Evolutionary conservation across 306 rosid genomes (phyloP).

Genomic region (Glycine tomentella): DNA sequence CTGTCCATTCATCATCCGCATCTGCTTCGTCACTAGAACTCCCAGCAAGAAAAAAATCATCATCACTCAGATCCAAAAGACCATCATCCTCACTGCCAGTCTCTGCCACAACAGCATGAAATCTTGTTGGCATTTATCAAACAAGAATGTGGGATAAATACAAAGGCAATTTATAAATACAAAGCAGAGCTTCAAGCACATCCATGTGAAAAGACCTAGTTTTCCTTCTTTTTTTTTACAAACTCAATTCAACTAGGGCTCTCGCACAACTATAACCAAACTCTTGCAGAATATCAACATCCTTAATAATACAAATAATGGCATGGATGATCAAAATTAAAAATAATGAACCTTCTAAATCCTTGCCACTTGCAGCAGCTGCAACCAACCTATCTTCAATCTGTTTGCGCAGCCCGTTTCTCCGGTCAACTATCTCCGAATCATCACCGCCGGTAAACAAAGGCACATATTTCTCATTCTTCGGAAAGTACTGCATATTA

Average conservation of each 20-base stretch:
- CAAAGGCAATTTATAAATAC: neutral
- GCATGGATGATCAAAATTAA: neutral
- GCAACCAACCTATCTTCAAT: slow-evolving; percentile 82
- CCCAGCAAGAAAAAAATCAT: slow-evolving; percentile 87
- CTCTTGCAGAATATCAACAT: neutral
- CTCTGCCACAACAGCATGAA: slow-evolving; percentile 59
- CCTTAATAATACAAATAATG: neutral
- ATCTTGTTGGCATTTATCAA: slow-evolving; percentile 2
- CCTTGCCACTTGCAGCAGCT: slow-evolving; percentile 94
- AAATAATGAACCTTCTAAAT: slow-evolving; percentile 74
- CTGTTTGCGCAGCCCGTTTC: slow-evolving; percentile 83
- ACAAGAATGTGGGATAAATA: slow-evolving; percentile 8
- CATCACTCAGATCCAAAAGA: slow-evolving; percentile 91
- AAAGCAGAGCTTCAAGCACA: neutral
- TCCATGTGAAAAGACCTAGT: neutral
- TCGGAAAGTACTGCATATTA: slow-evolving; percentile 88
- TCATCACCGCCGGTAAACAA: slow-evolving; percentile 80
- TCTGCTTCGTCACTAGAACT: slow-evolving; percentile 97
- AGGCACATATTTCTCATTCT: slow-evolving; percentile 92
- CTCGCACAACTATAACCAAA: neutral
- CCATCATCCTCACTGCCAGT: slow-evolving; percentile 99
- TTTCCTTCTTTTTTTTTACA: neutral
- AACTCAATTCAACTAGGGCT: neutral
- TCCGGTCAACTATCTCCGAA: slow-evolving; percentile 65
- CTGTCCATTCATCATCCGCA: slow-evolving; percentile 99